A percentile compares a stretch with the other conserved stretches of the same genome.
phyloP scores from a whole-genome alignment of 768 basidiomycete genomes.

The Pilatotrama ljubarskyi region DNA sequence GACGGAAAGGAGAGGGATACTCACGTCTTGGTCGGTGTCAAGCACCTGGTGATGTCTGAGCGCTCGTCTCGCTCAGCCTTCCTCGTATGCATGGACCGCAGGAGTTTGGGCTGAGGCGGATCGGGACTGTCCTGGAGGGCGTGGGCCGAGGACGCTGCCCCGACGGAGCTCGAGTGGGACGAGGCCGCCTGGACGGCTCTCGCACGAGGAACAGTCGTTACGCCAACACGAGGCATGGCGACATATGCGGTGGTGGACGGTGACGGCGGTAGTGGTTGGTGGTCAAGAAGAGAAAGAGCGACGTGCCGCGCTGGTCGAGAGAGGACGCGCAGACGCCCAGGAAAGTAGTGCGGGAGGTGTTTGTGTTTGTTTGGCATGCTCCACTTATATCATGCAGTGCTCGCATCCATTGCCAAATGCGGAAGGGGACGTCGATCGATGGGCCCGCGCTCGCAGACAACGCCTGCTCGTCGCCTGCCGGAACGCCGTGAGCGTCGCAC shows the following conservation, averaged over 20 bases:
- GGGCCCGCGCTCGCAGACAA: background rate
- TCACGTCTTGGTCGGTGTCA: constrained; percentile 41
- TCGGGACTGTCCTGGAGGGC: background rate
- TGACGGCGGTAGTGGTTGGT: background rate
- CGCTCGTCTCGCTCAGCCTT: constrained; percentile 48
- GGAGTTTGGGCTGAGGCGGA: background rate
- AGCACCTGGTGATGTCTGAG: constrained; percentile 36
- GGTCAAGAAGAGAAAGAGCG: background rate
- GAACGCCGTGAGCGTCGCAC: background rate
- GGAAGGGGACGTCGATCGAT: constrained; percentile 6
- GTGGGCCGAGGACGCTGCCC: background rate
- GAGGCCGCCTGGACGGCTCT: background rate
- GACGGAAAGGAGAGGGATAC: constrained; percentile 12
- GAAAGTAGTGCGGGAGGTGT: background rate
- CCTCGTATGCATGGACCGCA: background rate
- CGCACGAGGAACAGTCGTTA: background rate
- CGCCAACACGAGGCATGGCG: constrained; percentile 9
- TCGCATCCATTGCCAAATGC: background rate
- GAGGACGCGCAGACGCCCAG: constrained; percentile 6
- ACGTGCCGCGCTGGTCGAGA: background rate
- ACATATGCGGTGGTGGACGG: background rate
- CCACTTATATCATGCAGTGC: constrained; percentile 17
- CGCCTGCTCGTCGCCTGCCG: background rate
- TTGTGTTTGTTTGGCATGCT: constrained; percentile 9
- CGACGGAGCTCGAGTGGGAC: background rate